Percentiles rank a stretch among this genome's conserved stretches.
Evolutionary conservation across 805 yeast species (phyloP).

Genomic region (Metschnikowia corniflorae): DNA sequence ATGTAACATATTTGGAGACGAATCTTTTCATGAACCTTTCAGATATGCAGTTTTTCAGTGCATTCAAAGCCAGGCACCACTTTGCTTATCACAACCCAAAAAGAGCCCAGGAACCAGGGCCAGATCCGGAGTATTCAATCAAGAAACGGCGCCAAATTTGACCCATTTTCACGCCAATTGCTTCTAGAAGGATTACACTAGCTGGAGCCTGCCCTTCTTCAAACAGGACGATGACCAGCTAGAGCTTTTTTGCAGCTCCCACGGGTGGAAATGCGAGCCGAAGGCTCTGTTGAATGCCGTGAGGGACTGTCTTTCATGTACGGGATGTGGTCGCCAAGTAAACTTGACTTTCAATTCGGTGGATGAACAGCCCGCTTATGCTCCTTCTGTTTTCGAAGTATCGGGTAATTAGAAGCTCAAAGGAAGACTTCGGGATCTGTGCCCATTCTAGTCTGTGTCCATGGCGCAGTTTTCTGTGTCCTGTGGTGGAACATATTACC

Average conservation of each 20-base stretch:
- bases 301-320: constrained; percentile 33
- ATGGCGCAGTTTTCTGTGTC: constrained; percentile 36
- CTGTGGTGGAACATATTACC: constrained; percentile 33
- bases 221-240: constrained; percentile 20
- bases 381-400: constrained; percentile 13
- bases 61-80: constrained; percentile 34
- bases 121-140: constrained; percentile 1
- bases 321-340: constrained; percentile 29
- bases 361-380: constrained; percentile 12
- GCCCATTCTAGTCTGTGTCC: constrained; percentile 34
- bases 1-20: constrained; percentile 15
- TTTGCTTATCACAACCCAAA: constrained; percentile 35
- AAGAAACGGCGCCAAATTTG: constrained; percentile 19
- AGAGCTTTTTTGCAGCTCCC: constrained; percentile 47
- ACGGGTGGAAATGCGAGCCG: constrained; percentile 52
- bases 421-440: constrained; percentile 21
- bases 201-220: constrained; percentile 42
- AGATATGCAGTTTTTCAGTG: constrained; percentile 37
- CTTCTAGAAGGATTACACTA: constrained; percentile 41
- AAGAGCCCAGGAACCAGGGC: constrained; percentile 1
- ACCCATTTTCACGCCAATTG: constrained; percentile 35
- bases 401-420: constrained; percentile 27
- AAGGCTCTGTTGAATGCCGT: constrained; percentile 20
- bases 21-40: constrained; percentile 27
- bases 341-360: constrained; percentile 26